Conservation (phyloP, 345 rosid species). For the Hevea brasiliensis region DNA sequence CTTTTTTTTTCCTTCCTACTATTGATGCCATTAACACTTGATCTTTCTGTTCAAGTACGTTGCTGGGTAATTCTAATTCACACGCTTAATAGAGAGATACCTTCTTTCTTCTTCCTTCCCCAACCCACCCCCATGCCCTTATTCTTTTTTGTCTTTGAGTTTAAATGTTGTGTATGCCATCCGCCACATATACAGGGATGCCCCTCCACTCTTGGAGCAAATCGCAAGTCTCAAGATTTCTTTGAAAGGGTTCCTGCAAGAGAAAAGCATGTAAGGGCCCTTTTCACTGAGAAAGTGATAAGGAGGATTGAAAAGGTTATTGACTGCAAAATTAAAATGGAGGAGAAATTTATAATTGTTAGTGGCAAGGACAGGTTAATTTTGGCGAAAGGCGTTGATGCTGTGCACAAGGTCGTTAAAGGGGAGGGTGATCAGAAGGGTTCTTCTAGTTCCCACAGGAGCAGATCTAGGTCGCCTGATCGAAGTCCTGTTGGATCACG, state of each 20-base stretch:
- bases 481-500: slow-evolving; percentile 64
- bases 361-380: slow-evolving; percentile 92
- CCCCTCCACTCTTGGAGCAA: slow-evolving; percentile 96
- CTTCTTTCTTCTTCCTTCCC: not conserved
- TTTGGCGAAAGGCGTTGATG: slow-evolving; percentile 93
- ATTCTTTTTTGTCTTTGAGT: not conserved
- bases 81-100: not conserved
- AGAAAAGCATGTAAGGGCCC: slow-evolving; percentile 66
- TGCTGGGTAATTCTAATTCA: slow-evolving; percentile 1
- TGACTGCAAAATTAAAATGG: slow-evolving; percentile 89
- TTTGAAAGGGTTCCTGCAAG: slow-evolving; percentile 93
- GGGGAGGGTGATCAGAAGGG: slow-evolving; percentile 68
- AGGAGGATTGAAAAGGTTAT: slow-evolving; percentile 76
- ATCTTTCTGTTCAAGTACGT: not conserved
- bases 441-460: slow-evolving; percentile 59
- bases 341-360: slow-evolving; percentile 88
- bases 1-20: not conserved
- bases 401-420: slow-evolving; percentile 77
- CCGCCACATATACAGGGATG: slow-evolving; percentile 64
- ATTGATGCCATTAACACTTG: not conserved
- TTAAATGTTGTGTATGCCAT: slow-evolving; percentile 12
- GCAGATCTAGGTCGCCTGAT: slow-evolving; percentile 90
- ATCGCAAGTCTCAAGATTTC: slow-evolving; percentile 87
- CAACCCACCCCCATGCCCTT: no score
- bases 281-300: slow-evolving; percentile 77